Evolutionary conservation across 345 rosid species (phyloP).

Genomic region (Citrus reticulata): DNA sequence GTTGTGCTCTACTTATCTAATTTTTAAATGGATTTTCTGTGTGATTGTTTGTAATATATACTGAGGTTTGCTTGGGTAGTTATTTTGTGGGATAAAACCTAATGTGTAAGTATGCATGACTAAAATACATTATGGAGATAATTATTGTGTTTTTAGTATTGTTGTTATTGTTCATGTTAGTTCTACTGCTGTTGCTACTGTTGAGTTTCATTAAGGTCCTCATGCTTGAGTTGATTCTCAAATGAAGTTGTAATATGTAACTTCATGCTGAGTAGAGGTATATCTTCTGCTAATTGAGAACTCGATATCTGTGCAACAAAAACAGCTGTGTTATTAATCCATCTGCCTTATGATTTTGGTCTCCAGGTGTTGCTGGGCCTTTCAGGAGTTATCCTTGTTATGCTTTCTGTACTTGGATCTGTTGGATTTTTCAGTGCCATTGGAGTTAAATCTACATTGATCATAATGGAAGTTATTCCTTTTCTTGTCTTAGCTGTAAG

Average conservation of each 20-base stretch:
- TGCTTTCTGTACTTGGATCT: slow-evolving; percentile 95
- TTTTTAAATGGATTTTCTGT: slow-evolving; percentile 2
- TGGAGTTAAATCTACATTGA: slow-evolving; percentile 88
- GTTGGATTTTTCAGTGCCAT: slow-evolving; percentile 87
- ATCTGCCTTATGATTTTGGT: slow-evolving; percentile 8
- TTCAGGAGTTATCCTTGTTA: slow-evolving; percentile 88
- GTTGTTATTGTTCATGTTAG: background rate
- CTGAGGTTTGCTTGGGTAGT: background rate
- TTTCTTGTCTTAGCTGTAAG: slow-evolving; percentile 97
- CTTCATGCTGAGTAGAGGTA: background rate
- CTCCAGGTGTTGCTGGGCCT: slow-evolving; percentile 87
- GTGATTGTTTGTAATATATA: background rate
- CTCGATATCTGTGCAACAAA: background rate
- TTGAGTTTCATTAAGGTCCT: background rate
- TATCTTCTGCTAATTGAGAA: background rate
- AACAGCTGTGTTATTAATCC: background rate
- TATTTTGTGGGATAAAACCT: background rate
- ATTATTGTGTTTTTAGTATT: background rate
- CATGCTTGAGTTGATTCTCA: background rate
- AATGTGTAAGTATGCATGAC: background rate
- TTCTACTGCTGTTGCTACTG: background rate
- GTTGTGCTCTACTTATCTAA: background rate
- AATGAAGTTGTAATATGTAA: background rate
- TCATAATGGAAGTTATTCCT: slow-evolving; percentile 99
- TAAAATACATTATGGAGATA: background rate